These are phyloP conservation scores for Yamadazyma paraphyllophila DNA, from an alignment of 805 yeast genomes.

Conservation along the genomic window DNA sequence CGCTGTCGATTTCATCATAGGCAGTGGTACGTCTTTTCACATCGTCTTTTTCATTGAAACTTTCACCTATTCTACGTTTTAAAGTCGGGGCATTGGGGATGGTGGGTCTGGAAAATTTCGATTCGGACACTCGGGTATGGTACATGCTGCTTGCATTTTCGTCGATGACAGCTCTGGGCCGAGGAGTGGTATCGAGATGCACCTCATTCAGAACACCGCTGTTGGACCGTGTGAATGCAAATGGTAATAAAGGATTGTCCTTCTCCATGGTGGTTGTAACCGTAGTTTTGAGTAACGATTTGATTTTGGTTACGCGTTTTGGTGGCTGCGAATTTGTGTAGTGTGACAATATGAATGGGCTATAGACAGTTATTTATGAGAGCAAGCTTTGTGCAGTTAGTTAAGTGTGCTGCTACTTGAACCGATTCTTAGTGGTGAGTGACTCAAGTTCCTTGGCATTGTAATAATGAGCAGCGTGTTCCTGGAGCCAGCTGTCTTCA, in stretches of 20 bases:
- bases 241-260: constrained; percentile 45
- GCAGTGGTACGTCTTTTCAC: constrained; percentile 32
- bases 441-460: constrained; percentile 24
- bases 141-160: constrained; percentile 45
- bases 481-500: constrained; percentile 68
- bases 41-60: constrained; percentile 43
- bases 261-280: constrained; percentile 29
- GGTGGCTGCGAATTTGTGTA: too few relatives aligned
- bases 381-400: too few relatives aligned
- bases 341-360: too few relatives aligned
- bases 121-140: constrained; percentile 31
- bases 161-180: constrained; percentile 38
- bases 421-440: background rate
- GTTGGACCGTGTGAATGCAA: constrained; percentile 41
- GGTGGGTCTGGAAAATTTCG: constrained; percentile 16
- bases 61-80: constrained; percentile 42
- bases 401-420: too few relatives aligned
- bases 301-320: background rate
- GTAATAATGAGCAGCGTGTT: constrained; percentile 68
- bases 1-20: constrained; percentile 12
- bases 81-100: constrained; percentile 28
- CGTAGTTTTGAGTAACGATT: background rate
- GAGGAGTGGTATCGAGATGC: constrained; percentile 39
- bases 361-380: background rate
- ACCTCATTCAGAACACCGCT: constrained; percentile 21